Evolutionary conservation across 2,329 filamentous ascomycete genomes (phyloP).

Genomic region (Aspergillus costaricaensis): DNA sequence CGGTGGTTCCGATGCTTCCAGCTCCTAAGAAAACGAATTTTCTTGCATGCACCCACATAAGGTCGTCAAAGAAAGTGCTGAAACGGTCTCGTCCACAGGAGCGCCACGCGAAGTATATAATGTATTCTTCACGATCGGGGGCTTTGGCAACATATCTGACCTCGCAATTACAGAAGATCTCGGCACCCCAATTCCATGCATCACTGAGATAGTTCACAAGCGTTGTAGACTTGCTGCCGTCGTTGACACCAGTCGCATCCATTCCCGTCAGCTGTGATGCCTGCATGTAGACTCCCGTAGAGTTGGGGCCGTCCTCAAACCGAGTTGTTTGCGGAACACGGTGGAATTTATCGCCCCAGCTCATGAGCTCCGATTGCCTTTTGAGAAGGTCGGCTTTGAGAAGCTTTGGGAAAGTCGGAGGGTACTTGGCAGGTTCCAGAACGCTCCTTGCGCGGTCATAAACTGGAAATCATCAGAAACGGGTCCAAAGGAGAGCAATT

Average conservation of each 20-base stretch:
- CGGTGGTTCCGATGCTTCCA: conserved; percentile 15
- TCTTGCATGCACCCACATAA: conserved; percentile 33
- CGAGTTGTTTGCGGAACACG: conserved; percentile 5
- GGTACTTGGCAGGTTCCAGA: conserved; percentile 1
- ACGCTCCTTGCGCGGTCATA: conserved; percentile 2
- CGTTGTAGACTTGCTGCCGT: conserved; percentile 55
- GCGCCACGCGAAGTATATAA: conserved; percentile 49
- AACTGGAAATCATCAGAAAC: not conserved
- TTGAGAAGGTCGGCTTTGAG: not conserved
- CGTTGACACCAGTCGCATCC: conserved; percentile 10
- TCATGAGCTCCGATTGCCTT: conserved; percentile 5
- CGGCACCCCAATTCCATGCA: conserved; percentile 71
- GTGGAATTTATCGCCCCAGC: conserved; percentile 4
- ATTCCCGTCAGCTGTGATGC: not conserved
- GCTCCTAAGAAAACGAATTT: conserved; percentile 61
- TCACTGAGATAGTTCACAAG: conserved; percentile 66
- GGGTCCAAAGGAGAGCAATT: too few relatives aligned
- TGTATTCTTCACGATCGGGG: conserved; percentile 56
- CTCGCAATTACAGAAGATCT: conserved; percentile 70
- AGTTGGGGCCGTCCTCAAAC: conserved; percentile 2
- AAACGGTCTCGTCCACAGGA: conserved; percentile 3
- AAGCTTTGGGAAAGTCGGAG: not conserved
- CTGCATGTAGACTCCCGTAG: conserved; percentile 5
- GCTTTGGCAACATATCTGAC: conserved; percentile 62
- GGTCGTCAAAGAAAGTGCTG: not conserved